Evolutionary conservation across 352 stramenopile genomes (phyloP).

Genomic region (Phytopythium mirpurense): DNA sequence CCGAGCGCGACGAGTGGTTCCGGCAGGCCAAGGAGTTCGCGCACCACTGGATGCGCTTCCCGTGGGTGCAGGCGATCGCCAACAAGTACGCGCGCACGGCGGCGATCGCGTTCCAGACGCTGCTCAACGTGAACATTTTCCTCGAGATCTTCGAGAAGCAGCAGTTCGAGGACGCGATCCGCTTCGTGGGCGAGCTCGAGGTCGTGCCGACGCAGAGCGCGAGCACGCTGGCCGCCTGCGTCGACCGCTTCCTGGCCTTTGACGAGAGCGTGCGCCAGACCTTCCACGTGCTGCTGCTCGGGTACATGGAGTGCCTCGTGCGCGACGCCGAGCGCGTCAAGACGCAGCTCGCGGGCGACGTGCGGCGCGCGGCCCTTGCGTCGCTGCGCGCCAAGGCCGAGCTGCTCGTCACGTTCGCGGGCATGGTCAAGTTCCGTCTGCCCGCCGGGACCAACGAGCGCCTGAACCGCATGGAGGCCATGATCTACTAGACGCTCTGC

Average conservation of each 20-base stretch:
- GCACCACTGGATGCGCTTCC: conserved; percentile 84
- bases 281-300: conserved; percentile 80
- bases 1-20: conserved; percentile 79
- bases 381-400: conserved; percentile 73
- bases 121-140: conserved; percentile 86
- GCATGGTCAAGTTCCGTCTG: conserved; percentile 87
- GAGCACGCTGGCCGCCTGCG: conserved; percentile 51
- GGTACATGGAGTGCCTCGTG: conserved; percentile 86
- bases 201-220: conserved; percentile 62
- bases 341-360: conserved; percentile 51
- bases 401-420: conserved; percentile 79
- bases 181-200: conserved; percentile 76
- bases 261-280: conserved; percentile 80
- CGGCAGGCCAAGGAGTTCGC: conserved; percentile 79
- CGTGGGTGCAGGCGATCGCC: conserved; percentile 71
- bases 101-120: conserved; percentile 78
- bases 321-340: conserved; percentile 78
- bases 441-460: conserved; percentile 78
- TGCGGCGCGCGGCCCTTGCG: conserved; percentile 36
- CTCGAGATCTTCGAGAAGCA: conserved; percentile 80
- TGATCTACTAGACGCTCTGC: conserved; percentile 74
- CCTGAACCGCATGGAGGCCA: conserved; percentile 82
- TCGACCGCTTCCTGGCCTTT: conserved; percentile 81
- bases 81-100: conserved; percentile 65
- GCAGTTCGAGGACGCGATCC: conserved; percentile 78